Percentiles rank a stretch among this genome's conserved stretches.
phyloP scores from a whole-genome alignment of 1,284 basidiomycete genomes.

The Abortiporus biennis region DNA sequence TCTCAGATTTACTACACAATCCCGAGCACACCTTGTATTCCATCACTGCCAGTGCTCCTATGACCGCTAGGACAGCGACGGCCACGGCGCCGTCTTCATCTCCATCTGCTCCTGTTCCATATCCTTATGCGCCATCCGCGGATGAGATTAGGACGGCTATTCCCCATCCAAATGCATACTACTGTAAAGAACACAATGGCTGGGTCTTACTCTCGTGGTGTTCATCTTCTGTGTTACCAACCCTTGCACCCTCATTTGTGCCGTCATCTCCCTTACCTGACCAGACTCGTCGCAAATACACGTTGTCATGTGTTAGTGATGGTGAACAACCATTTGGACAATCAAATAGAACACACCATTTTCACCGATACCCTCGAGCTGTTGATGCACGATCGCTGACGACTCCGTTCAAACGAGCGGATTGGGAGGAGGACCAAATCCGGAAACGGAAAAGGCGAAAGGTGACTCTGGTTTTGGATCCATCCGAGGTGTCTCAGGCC shows the following conservation, averaged over 20 bases:
- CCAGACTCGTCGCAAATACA: conserved; percentile 41
- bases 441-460: conserved; percentile 45
- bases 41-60: conserved; percentile 41
- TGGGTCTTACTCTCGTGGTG: conserved; percentile 73
- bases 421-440: conserved; percentile 46
- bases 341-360: conserved; percentile 71
- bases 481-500: conserved; percentile 2
- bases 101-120: conserved; percentile 20
- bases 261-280: conserved; percentile 46
- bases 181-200: conserved; percentile 71
- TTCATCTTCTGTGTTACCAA: conserved; percentile 51
- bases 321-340: conserved; percentile 38
- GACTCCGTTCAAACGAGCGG: conserved; percentile 52
- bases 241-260: conserved; percentile 49
- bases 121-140: conserved; percentile 33
- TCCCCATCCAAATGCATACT: conserved; percentile 76
- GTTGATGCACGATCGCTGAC: conserved; percentile 60
- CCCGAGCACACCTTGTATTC: conserved; percentile 64
- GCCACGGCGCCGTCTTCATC: conserved; percentile 15
- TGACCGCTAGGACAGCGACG: conserved; percentile 19
- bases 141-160: conserved; percentile 61
- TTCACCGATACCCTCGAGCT: conserved; percentile 64
- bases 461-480: conserved; percentile 26
- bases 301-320: conserved; percentile 45
- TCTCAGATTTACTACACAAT: conserved; percentile 61